A percentile compares a stretch with the other conserved stretches of the same genome.
Conservation (phyloP, 768 basidiomycete genomes). For the Lentinula raphanica region DNA sequence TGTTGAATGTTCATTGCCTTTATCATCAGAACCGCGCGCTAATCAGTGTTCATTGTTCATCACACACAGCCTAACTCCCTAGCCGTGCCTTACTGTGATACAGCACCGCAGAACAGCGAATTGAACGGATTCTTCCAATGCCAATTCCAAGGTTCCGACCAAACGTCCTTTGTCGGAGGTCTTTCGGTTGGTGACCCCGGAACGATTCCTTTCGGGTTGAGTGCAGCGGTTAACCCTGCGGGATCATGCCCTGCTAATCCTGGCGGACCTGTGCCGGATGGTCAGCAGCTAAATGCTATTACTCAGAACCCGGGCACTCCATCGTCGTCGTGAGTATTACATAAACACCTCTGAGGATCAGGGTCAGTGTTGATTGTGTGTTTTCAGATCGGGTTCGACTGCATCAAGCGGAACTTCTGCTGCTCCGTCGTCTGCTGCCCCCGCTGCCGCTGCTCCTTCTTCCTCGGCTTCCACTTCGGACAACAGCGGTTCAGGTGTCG, state of each 20-base stretch:
- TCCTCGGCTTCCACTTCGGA: constrained; percentile 10
- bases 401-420: constrained; percentile 1
- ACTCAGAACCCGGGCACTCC: constrained; percentile 28
- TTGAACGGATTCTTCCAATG: constrained; percentile 55
- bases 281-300: constrained; percentile 34
- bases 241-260: constrained; percentile 49
- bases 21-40: not conserved
- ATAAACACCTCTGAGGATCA: not conserved
- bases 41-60: not conserved
- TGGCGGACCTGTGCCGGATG: constrained; percentile 43
- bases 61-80: constrained; percentile 41
- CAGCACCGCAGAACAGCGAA: constrained; percentile 45
- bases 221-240: constrained; percentile 33
- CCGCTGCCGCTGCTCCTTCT: not conserved
- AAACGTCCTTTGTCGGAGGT: constrained; percentile 40
- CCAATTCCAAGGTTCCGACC: constrained; percentile 46
- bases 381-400: not conserved
- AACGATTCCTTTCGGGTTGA: constrained; percentile 49
- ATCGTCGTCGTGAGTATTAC: constrained; percentile 11
- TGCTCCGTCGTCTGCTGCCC: not conserved
- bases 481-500: constrained; percentile 6
- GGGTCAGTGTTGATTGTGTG: not conserved
- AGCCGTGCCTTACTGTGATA: constrained; percentile 48
- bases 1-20: constrained; percentile 16
- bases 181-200: constrained; percentile 36